phyloP scores from a whole-genome alignment of 1,284 basidiomycete species.

The Marasmius tenuissimus region DNA sequence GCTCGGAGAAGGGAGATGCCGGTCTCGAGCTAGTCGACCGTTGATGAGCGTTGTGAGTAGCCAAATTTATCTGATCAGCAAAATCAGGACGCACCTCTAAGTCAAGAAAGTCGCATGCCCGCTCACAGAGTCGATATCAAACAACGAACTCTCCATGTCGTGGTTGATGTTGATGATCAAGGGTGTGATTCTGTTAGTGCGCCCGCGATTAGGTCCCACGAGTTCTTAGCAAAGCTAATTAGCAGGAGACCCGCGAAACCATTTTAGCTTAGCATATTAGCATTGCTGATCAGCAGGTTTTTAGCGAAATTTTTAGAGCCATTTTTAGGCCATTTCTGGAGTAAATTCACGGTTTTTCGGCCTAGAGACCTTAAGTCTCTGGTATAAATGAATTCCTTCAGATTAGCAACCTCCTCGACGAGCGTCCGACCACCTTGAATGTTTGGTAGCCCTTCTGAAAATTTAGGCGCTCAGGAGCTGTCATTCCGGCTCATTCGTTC shows the following conservation, averaged over 20 bases:
- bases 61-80: too few species aligned
- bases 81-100: too few species aligned
- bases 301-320: background rate
- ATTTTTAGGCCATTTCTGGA: background rate
- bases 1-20: too few species aligned
- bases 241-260: background rate
- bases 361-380: too few species aligned
- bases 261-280: background rate
- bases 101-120: too few species aligned
- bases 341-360: background rate
- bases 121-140: too few species aligned
- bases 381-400: too few species aligned
- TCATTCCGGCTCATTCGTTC: background rate
- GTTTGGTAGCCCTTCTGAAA: background rate
- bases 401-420: background rate
- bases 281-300: background rate
- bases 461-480: background rate
- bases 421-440: background rate
- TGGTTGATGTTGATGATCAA: too few species aligned
- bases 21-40: too few species aligned
- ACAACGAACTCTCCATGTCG: too few species aligned
- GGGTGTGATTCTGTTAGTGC: too few species aligned
- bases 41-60: too few species aligned
- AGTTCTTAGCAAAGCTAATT: background rate
- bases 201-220: background rate